These are phyloP conservation scores for Aspergillus arachidicola DNA, from an alignment of 2,329 filamentous ascomycete species.

Conservation along the genomic window DNA sequence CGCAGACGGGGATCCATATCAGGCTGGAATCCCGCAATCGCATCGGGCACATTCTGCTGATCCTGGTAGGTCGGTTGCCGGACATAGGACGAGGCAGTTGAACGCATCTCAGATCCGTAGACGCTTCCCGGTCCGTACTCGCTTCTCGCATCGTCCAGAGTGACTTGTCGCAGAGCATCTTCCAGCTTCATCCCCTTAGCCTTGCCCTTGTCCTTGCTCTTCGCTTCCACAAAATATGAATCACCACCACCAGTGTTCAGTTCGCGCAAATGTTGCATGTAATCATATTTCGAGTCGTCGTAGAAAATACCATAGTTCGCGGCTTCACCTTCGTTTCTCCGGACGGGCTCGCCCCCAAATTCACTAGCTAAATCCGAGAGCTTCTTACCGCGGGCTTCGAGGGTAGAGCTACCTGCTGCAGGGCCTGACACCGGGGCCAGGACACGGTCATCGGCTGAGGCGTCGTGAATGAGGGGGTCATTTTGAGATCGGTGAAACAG, in stretches of 20 bases:
- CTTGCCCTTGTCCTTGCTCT: conserved; percentile 65
- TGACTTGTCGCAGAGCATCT: conserved; percentile 71
- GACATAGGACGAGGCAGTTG: conserved; percentile 70
- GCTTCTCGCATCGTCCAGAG: conserved; percentile 45
- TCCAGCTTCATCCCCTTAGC: conserved; percentile 71
- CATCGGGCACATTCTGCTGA: conserved; percentile 90
- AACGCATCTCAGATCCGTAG: conserved; percentile 41
- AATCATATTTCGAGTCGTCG: conserved; percentile 95
- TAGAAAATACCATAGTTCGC: conserved; percentile 92
- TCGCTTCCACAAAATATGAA: conserved; percentile 78
- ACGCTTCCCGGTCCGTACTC: conserved; percentile 32
- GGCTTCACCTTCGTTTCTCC: conserved; percentile 92
- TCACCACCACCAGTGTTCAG: conserved; percentile 71
- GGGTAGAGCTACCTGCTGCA: conserved; percentile 23
- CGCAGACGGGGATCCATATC: conserved; percentile 95
- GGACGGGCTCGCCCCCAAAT: conserved; percentile 69
- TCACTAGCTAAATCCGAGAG: conserved; percentile 75
- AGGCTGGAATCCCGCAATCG: conserved; percentile 89
- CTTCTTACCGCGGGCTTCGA: conserved; percentile 56
- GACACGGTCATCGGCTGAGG: conserved; percentile 84
- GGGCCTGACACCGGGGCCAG: conserved; percentile 67
- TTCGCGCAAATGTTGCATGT: conserved; percentile 98
- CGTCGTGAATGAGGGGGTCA: conserved; percentile 95
- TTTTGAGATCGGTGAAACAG: conserved; percentile 96
- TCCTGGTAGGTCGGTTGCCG: conserved; percentile 81